Evolutionary conservation across 2,329 filamentous ascomycete species (phyloP).

Genomic region (Talaromyces rugulosus): DNA sequence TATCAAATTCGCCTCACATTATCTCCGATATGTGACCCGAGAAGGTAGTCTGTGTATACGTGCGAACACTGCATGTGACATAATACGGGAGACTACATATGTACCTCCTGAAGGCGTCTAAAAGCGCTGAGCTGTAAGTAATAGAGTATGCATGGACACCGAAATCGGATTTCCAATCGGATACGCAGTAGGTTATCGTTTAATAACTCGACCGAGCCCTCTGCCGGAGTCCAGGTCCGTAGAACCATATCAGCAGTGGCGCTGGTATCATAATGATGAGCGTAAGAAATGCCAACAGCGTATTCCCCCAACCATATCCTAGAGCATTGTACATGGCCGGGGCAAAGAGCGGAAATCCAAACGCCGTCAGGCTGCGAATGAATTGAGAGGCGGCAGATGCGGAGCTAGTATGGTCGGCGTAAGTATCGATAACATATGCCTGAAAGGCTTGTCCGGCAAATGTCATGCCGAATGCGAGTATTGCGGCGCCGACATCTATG

Average conservation of each 20-base stretch:
- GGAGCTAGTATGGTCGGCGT: constrained; percentile 36
- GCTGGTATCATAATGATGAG: constrained; percentile 33
- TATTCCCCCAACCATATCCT: constrained; percentile 45
- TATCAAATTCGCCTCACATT: no score
- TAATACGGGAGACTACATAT: no score
- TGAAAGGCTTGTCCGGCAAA: constrained; percentile 42
- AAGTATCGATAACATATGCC: constrained; percentile 55
- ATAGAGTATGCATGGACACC: no score
- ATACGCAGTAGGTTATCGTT: not conserved
- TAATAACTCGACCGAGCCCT: not conserved
- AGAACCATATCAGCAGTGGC: constrained; percentile 42
- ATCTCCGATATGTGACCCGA: no score
- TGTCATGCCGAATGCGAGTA: constrained; percentile 54
- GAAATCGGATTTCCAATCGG: no score
- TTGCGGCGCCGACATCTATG: constrained; percentile 55
- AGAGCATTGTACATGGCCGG: constrained; percentile 41
- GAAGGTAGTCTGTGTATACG: no score
- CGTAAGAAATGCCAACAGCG: constrained; percentile 48
- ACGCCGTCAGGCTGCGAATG: constrained; percentile 50
- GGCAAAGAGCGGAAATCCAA: constrained; percentile 56
- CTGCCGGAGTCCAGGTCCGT: constrained; percentile 22
- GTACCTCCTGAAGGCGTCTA: no score
- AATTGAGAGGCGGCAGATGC: constrained; percentile 51
- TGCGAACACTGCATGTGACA: no score
- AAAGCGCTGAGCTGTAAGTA: no score